Conservation (phyloP, 2,329 filamentous ascomycete species). For the Whalleya microplaca region DNA sequence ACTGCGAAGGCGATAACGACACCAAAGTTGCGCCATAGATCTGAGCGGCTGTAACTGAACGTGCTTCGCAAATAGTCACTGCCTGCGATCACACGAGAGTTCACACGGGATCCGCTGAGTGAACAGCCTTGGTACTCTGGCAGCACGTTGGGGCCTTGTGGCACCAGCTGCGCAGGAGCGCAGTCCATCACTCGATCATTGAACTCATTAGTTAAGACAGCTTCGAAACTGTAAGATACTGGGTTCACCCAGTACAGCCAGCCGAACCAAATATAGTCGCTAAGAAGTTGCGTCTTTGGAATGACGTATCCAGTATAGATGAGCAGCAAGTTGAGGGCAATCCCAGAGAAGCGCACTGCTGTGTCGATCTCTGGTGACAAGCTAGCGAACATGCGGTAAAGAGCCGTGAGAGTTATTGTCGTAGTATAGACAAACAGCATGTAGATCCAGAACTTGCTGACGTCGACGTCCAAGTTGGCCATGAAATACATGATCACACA, state of each 20-base stretch:
- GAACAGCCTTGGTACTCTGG: constrained; percentile 58
- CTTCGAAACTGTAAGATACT: constrained; percentile 67
- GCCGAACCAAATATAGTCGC: constrained; percentile 69
- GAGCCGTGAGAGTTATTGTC: constrained; percentile 35
- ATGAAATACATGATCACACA: constrained; percentile 78
- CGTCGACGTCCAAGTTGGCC: constrained; percentile 67
- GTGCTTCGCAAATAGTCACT: constrained; percentile 55
- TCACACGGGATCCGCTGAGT: constrained; percentile 54
- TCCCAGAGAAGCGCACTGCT: constrained; percentile 61
- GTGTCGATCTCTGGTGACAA: constrained; percentile 53
- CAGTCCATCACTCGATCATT: constrained; percentile 55
- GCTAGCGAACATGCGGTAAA: constrained; percentile 40
- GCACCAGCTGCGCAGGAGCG: constrained; percentile 49
- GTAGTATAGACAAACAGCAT: constrained; percentile 56
- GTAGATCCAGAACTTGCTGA: constrained; percentile 70
- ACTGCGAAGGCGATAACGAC: constrained; percentile 76
- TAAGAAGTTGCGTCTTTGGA: constrained; percentile 57
- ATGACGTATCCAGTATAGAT: constrained; percentile 72
- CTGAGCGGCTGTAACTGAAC: constrained; percentile 58
- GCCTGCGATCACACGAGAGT: constrained; percentile 54
- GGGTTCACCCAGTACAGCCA: constrained; percentile 72
- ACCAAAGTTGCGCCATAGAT: constrained; percentile 78
- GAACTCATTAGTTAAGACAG: constrained; percentile 59
- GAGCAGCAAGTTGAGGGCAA: constrained; percentile 63
- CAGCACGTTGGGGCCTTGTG: constrained; percentile 46